A percentile compares a stretch with the other conserved stretches of the same genome.
phyloP scores from a whole-genome alignment of 208 protist species.

The Vickermania ingenoplastis region DNA sequence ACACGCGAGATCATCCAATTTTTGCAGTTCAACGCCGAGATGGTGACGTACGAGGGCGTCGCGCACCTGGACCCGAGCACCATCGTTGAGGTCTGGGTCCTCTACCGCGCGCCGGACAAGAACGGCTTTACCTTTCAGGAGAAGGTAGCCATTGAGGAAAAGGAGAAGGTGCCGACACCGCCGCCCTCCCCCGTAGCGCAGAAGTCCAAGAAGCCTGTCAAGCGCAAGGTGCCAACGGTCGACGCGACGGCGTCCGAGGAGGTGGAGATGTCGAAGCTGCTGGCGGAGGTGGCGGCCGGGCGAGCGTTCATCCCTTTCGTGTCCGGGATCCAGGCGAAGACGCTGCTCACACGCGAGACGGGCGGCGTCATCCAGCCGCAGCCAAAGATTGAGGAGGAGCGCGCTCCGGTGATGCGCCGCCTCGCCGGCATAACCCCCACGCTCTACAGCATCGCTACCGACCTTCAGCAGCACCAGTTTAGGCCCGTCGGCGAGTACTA shows the following conservation, averaged over 20 bases:
- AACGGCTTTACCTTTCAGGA: conserved; percentile 55
- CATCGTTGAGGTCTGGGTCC: conserved; percentile 66
- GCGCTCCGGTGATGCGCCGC: conserved; percentile 31
- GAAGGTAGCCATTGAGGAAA: conserved; percentile 8
- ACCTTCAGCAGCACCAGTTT: conserved; percentile 14
- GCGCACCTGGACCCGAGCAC: conserved; percentile 27
- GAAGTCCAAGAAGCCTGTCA: conserved; percentile 10
- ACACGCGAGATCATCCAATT: conserved; percentile 35
- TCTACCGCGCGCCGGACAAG: conserved; percentile 67
- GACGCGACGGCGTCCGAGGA: conserved; percentile 10
- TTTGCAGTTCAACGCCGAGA: conserved; percentile 29
- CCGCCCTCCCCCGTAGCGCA: not conserved
- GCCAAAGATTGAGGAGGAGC: conserved; percentile 45
- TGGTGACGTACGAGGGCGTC: conserved; percentile 33
- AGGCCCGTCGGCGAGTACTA: conserved; percentile 51
- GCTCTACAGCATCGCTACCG: conserved; percentile 31
- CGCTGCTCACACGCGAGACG: conserved; percentile 20
- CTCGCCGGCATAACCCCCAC: conserved; percentile 53
- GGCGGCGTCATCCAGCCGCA: conserved; percentile 41
- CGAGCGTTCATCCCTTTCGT: conserved; percentile 55
- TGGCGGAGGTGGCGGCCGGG: conserved; percentile 13
- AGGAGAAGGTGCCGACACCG: conserved; percentile 2
- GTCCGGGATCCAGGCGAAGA: conserved; percentile 57
- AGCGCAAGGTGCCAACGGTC: conserved; percentile 6
- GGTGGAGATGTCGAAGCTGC: conserved; percentile 5